A percentile compares a stretch with the other conserved stretches of the same genome.
Conservation (phyloP, 164 flowering plant genomes). For the Nymphaea thermarum region DNA sequence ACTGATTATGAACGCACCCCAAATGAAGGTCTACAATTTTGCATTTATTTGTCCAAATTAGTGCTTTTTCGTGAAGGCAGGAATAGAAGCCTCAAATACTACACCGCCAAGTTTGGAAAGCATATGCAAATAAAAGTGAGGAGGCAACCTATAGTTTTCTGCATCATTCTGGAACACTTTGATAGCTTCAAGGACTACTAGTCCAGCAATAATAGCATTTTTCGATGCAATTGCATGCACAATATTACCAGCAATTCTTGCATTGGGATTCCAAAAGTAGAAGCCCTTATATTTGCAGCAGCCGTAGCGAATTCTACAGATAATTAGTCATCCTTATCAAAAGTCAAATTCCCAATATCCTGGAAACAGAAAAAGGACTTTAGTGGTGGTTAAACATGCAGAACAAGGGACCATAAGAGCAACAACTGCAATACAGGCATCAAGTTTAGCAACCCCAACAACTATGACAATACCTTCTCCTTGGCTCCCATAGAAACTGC, state of each 20-base stretch:
- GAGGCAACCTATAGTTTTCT: conserved; percentile 47
- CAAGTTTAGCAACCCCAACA: not conserved
- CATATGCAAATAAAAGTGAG: not conserved
- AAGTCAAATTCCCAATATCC: conserved; percentile 81
- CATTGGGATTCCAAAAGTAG: conserved; percentile 85
- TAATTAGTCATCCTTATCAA: conserved; percentile 96
- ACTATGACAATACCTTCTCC: conserved; percentile 52
- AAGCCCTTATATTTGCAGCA: conserved; percentile 93
- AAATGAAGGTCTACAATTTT: too few relatives aligned
- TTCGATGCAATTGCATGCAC: conserved; percentile 99
- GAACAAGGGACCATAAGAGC: not conserved
- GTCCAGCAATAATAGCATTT: conserved; percentile 90
- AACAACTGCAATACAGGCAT: not conserved
- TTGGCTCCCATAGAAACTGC: conserved; percentile 91
- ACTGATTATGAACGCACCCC: not conserved
- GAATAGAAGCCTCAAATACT: not conserved
- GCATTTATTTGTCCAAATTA: too few relatives aligned
- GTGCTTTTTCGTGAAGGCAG: not conserved
- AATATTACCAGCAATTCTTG: conserved; percentile 98
- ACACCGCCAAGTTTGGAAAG: not conserved
- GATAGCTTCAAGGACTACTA: conserved; percentile 94
- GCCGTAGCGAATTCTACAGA: conserved; percentile 99
- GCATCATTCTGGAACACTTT: conserved; percentile 67
- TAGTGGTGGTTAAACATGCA: not conserved
- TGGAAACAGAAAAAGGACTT: conserved; percentile 15